Evolutionary conservation across 2,329 filamentous ascomycete genomes (phyloP), one percentile per base, ranked within the genome.

Genomic region (Claviceps digitariae): DNA sequence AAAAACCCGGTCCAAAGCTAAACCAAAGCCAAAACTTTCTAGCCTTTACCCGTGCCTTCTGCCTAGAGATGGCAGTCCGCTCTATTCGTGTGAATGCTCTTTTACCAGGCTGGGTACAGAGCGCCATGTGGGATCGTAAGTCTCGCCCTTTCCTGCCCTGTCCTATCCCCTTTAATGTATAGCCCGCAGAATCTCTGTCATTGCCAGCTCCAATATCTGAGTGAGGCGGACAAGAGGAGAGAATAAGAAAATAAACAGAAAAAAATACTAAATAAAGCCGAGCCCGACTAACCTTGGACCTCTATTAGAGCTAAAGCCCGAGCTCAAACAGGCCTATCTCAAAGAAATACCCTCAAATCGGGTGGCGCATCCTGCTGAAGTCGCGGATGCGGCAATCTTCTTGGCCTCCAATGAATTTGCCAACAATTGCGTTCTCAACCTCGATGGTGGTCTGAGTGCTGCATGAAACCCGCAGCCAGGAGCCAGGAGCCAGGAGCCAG

Each of bases 381-480:
- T 94, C 34, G 88, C 89, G n/a, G 82, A 90, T 62, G 88, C 89
- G 52, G 87, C 85, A 48, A 64, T 84, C 29, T 95, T 94, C 66
- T 75, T 95, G 17, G 84, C 81, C 31, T 76, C 76, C 48, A 95
- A 93, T 66, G 72, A 79, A 57, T 95, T 91, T 68, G 86, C 88
- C 53, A 91, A 91, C 66, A 94, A 94, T 59, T 93, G 87, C 66
- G 76, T 90, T 50, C 74, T 95, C 51, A 93, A 90, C 66, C 74
- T 95, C 29, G 90, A 95, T 67, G 90, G 90, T 17, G 90, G 90
- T 1, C 67, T 94, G 59, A 90, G 86, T 66, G 86, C 86, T 50
- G 68, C 68, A 60, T 86, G 65, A 75, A 25, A 25, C 6, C 21
- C 17, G 23, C 38, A 29, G 52, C 55, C 38, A n/a, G n/a, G 9